Evolutionary conservation across 768 basidiomycete species (phyloP).

Genomic region (Panus rudis): DNA sequence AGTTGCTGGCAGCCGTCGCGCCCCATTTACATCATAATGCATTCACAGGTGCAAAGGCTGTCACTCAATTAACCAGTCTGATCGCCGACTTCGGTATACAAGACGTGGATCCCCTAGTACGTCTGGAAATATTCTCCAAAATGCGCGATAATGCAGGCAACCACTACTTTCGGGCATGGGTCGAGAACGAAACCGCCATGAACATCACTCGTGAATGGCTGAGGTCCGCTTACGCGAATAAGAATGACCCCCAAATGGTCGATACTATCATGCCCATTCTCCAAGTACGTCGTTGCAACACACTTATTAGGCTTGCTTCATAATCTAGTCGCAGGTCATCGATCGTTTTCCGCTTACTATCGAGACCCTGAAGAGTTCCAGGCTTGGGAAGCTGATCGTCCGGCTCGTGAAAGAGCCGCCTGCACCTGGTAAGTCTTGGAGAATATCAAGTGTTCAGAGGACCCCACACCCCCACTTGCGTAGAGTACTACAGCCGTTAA

Average conservation of each 20-base stretch:
- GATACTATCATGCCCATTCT: constrained; percentile 84
- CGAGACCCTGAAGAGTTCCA: constrained; percentile 60
- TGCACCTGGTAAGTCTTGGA: constrained; percentile 63
- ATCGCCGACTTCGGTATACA: constrained; percentile 54
- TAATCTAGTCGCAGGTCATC: constrained; percentile 50
- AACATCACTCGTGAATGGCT: constrained; percentile 80
- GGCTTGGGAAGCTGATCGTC: constrained; percentile 74
- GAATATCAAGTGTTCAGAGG: not conserved
- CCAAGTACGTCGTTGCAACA: constrained; percentile 53
- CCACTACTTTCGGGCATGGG: constrained; percentile 84
- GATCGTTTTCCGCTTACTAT: constrained; percentile 76
- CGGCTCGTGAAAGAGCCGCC: constrained; percentile 72
- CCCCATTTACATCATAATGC: constrained; percentile 50
- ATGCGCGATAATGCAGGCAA: constrained; percentile 81
- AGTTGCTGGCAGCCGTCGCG: constrained; percentile 44
- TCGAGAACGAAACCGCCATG: constrained; percentile 67
- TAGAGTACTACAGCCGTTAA: too few species aligned
- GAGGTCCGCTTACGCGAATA: constrained; percentile 55
- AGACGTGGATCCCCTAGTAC: constrained; percentile 58
- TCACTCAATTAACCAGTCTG: constrained; percentile 49
- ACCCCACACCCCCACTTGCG: not conserved
- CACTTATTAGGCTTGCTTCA: not conserved
- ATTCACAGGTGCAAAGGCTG: constrained; percentile 66
- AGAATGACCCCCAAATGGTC: constrained; percentile 45
- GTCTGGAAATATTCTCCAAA: constrained; percentile 71